Base-by-base conservation (phyloP, 2,329 filamentous ascomycete species). In the Botrytis byssoidea region DNA sequence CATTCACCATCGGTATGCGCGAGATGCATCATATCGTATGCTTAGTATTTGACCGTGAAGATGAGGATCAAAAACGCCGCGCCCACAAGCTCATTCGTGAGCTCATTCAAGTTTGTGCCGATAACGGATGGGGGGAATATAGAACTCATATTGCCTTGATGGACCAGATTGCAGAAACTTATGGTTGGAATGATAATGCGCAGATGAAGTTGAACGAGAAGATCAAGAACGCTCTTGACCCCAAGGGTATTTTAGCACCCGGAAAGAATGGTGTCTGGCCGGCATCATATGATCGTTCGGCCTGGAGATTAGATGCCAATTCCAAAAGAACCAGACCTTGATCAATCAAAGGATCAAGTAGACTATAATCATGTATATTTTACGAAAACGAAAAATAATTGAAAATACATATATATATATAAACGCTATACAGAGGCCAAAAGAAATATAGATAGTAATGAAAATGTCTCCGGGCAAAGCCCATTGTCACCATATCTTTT, bases 21-120 rank as follows among this genome's bases (percentile, higher is more conserved):
- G 86, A 88, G 79, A 88, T 88, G 83, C 86, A 88, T 78, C 85
- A 88, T 77, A 88, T 88, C 73, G 84, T 87, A 4, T 86, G 85
- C 73, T 85, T 89, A 60, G 83, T 88, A 22, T 89, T 86, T 77
- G 83, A 89, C 74, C 81, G 84, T 8, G 81, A 82, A 55, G 81
- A 85, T 48, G 76, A 81, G 0, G 82, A 84, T 1, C 76, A 79
- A 65, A 83, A 85, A 75, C 75, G 81, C 32, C 80, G 81, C 70
- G 82, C 82, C 18, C 79, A 83, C 74, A 76, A 77, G 73, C 75
- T 84, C 20, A 84, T 86, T 74, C 78, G 77, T n/a, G 79, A 79
- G 42, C 77, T 85, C 72, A 83, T 85, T 65, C 79, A 81, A 40
- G 83, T 83, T 65, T 80, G 80, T n/a, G 84, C 84, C 2, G 79